Evolutionary conservation across 306 rosid genomes (phyloP).

Genomic region (Corylus americana): DNA sequence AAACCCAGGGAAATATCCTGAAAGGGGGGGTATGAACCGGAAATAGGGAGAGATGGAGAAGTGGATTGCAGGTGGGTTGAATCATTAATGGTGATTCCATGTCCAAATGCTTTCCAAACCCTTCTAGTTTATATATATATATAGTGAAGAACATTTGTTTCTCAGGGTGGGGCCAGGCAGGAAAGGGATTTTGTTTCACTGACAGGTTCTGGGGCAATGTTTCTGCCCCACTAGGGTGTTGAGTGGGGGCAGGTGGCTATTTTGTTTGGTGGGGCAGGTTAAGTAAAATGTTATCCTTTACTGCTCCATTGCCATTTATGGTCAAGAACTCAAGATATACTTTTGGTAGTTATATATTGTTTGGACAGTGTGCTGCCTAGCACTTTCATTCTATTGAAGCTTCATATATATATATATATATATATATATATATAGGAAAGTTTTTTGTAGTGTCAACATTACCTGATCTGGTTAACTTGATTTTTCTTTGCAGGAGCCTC

Average conservation of each 20-base stretch:
- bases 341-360: neutral
- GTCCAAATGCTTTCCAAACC: neutral
- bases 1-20: neutral
- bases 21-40: neutral
- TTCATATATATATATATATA: neutral
- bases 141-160: neutral
- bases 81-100: neutral
- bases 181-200: neutral
- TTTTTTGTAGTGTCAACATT: neutral
- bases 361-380: neutral
- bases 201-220: neutral
- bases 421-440: neutral
- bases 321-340: neutral
- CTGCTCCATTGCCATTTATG: neutral
- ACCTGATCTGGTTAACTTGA: conserved; percentile 10
- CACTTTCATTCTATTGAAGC: neutral
- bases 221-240: neutral
- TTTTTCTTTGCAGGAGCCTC: conserved; percentile 77
- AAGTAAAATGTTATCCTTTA: neutral
- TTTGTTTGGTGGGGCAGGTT: neutral
- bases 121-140: neutral
- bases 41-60: neutral
- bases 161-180: neutral
- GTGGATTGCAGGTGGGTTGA: neutral
- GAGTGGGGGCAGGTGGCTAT: neutral